These are phyloP conservation scores for Tilletia horrida DNA, from an alignment of 1,284 basidiomycete species.

Conservation along the genomic window DNA sequence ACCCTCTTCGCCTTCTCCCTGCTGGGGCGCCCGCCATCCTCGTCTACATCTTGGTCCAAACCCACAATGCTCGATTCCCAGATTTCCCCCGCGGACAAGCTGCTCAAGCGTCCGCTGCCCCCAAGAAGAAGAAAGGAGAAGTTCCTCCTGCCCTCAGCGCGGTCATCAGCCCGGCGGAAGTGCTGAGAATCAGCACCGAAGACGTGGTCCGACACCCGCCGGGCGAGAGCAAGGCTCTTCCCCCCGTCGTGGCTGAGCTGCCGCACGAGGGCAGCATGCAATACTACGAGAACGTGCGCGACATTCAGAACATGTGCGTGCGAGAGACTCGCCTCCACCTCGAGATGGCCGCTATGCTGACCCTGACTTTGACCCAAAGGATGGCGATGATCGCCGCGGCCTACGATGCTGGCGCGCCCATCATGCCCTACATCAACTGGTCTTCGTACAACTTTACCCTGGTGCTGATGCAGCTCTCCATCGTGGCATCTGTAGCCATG, in stretches of 20 bases:
- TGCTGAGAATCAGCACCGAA: constrained; percentile 12
- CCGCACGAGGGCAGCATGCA: constrained; percentile 50
- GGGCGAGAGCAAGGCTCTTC: constrained; percentile 23
- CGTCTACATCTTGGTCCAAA: constrained; percentile 45
- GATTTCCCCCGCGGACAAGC: constrained; percentile 21
- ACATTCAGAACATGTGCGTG: constrained; percentile 53
- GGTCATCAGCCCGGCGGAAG: constrained; percentile 13
- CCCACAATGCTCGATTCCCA: constrained; percentile 40
- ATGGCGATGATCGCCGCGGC: constrained; percentile 52
- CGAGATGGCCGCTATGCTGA: neutral
- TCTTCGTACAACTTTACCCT: constrained; percentile 49
- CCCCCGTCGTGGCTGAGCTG: constrained; percentile 45
- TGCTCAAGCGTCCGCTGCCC: constrained; percentile 4
- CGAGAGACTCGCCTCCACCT: neutral
- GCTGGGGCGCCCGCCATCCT: constrained; percentile 44
- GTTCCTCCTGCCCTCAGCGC: constrained; percentile 16
- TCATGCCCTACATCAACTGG: constrained; percentile 54
- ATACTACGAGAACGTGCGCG: constrained; percentile 52
- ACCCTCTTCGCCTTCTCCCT: constrained; percentile 44
- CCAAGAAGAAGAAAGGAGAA: constrained; percentile 26
- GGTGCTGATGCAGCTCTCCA: constrained; percentile 43
- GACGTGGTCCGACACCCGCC: constrained; percentile 22
- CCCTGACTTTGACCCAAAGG: constrained; percentile 18
- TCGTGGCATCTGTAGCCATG: constrained; percentile 43
- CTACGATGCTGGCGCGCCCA: constrained; percentile 47